Conservation (phyloP, 805 yeast genomes). For the Metschnikowia kofuensis region DNA sequence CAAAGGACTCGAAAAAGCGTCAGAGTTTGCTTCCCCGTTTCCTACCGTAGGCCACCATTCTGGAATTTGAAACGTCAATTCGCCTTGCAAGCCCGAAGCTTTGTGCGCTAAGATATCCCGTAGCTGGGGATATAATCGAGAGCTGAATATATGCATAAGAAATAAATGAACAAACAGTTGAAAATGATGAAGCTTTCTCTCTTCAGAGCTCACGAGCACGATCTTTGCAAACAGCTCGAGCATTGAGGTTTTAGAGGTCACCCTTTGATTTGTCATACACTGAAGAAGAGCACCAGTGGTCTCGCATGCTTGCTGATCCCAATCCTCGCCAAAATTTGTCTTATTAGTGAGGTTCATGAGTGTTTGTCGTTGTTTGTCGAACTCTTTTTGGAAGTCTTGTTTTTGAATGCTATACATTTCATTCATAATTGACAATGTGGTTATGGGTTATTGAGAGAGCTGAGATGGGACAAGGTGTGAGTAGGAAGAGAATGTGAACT, state of each 20-base stretch:
- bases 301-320: conserved; percentile 1
- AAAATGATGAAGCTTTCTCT: neutral
- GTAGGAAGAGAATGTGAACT: too few relatives aligned
- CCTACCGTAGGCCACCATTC: conserved; percentile 12
- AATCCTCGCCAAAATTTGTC: neutral
- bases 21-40: neutral
- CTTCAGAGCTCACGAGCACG: neutral
- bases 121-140: conserved; percentile 3
- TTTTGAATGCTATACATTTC: too few relatives aligned
- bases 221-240: conserved; percentile 3
- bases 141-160: conserved; percentile 9
- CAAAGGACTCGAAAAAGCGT: conserved; percentile 8
- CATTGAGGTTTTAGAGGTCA: neutral
- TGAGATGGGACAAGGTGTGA: too few relatives aligned
- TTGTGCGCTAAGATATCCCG: neutral
- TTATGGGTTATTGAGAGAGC: too few relatives aligned
- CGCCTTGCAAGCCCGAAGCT: neutral
- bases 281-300: neutral
- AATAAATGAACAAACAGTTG: conserved; percentile 7
- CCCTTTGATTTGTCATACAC: neutral
- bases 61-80: conserved; percentile 3
- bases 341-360: neutral
- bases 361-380: neutral
- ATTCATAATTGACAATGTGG: too few relatives aligned
- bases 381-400: neutral